Conservation (phyloP, 176 grass and related monocot species). For the Thalia dealbata region DNA sequence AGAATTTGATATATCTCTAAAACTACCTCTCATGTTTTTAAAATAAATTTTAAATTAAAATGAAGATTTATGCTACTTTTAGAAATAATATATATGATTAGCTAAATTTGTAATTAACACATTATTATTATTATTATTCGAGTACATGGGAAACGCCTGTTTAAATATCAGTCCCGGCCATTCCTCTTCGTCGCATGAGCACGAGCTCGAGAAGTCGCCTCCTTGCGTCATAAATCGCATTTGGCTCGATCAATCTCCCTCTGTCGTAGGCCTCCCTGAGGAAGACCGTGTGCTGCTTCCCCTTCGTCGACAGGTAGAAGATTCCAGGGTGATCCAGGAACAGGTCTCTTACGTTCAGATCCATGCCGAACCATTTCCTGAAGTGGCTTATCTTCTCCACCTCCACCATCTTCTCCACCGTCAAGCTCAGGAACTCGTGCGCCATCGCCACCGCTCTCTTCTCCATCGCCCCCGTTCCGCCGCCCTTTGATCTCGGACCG, state of each 20-base stretch:
- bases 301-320: constrained; percentile 81
- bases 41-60: too few relatives aligned
- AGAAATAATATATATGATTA: too few relatives aligned
- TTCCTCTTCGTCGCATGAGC: constrained; percentile 49
- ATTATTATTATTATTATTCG: too few relatives aligned
- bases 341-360: constrained; percentile 70
- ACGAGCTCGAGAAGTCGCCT: constrained; percentile 58
- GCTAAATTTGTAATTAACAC: too few relatives aligned
- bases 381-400: constrained; percentile 94
- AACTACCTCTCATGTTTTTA: too few relatives aligned
- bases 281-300: constrained; percentile 62
- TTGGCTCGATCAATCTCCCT: constrained; percentile 45
- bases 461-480: constrained; percentile 48
- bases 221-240: constrained; percentile 64
- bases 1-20: too few relatives aligned
- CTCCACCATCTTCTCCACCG: constrained; percentile 86
- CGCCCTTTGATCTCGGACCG: constrained; percentile 25
- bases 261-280: constrained; percentile 61
- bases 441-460: constrained; percentile 75
- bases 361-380: constrained; percentile 70
- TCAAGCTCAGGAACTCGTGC: constrained; percentile 82
- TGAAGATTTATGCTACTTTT: too few relatives aligned
- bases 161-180: constrained; percentile 31
- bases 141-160: too few relatives aligned
- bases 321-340: constrained; percentile 90